Evolutionary conservation across 352 stramenopile genomes (phyloP), one percentile per base, ranked within the genome.

Genomic region (Elongisporangium prolatum): DNA sequence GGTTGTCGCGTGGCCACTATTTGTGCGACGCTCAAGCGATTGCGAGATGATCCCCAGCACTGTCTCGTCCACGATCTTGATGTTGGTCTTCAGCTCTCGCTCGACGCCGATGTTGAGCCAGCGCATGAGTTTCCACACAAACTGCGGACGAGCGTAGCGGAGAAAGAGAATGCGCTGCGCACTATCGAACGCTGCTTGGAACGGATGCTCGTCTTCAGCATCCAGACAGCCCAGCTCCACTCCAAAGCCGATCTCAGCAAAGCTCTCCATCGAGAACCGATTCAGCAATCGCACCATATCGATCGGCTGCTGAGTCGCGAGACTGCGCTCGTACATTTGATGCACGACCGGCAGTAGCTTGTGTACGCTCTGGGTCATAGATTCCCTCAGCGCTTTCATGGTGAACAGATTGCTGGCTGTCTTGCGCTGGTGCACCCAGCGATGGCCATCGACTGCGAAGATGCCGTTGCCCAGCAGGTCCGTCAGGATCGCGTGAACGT

Each of bases 61-160:
- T 1, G 59, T 67, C 16, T 58, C 50, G 61, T 88, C 58, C 34
- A 88, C 76, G 0, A 66, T 57, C 8, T 67, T 53, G 24, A 74
- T 57, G 11, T 63, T 40, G 0, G 85, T 56, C 5, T 53, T 52
- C 37, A 88, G 52, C 20, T 67, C 48, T 21, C 63, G 68, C 55
- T 89, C 80, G 5, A 44, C 37, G 4, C 77, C 80, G 5, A 85
- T 18, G 14, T 72, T 69, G 11, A 89, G 51, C 50, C 61, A 73
- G n/a, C 72, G 71, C 52, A 86, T 77, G 13, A 78, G 60, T 51
- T 80, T 80, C 80, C 81, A 91, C 11, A 83, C 50, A 52, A 66
- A 84, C 21, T 70, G 63, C 3, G 79, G 76, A 13, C 60, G 68
- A 22, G 72, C 64, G 64, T 90, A 86, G 7, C 81, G 71, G 21